These are phyloP conservation scores for Phytopythium aichiense DNA, from an alignment of 352 stramenopile genomes.

Conservation along the genomic window DNA sequence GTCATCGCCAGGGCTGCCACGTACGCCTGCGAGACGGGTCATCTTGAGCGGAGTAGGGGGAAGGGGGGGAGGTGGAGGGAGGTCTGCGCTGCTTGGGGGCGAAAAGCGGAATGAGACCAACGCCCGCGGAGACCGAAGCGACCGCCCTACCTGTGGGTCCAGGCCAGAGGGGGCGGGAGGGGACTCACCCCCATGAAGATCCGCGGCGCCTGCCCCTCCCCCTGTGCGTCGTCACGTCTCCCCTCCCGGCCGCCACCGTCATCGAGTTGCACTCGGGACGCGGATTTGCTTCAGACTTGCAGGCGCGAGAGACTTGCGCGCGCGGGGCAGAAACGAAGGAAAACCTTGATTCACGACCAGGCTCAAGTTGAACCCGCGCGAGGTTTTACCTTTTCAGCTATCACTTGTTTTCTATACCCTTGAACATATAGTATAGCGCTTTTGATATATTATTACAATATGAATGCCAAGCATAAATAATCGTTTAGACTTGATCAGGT, in stretches of 20 bases:
- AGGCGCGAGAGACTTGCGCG: conserved; percentile 6
- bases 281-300: conserved; percentile 11
- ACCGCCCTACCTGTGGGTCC: too few species aligned
- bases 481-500: too few species aligned
- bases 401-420: too few species aligned
- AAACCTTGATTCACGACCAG: not conserved
- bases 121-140: too few species aligned
- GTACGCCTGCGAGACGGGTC: conserved; percentile 27
- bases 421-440: too few species aligned
- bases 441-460: too few species aligned
- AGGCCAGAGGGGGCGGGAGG: too few species aligned
- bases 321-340: not conserved
- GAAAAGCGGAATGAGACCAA: conserved; percentile 2
- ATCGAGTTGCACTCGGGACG: not conserved
- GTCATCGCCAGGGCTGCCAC: not conserved
- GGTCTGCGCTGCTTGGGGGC: conserved; percentile 7
- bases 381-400: not conserved
- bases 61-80: not conserved
- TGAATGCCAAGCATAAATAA: too few species aligned
- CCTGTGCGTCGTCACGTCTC: not conserved
- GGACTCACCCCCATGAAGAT: too few species aligned
- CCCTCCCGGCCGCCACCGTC: not conserved
- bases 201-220: too few species aligned
- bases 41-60: conserved; percentile 11
- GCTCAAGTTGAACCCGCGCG: conserved; percentile 6